These are phyloP conservation scores for Diaporthe destruens DNA, from an alignment of 2,329 filamentous ascomycete species.

Conservation along the genomic window DNA sequence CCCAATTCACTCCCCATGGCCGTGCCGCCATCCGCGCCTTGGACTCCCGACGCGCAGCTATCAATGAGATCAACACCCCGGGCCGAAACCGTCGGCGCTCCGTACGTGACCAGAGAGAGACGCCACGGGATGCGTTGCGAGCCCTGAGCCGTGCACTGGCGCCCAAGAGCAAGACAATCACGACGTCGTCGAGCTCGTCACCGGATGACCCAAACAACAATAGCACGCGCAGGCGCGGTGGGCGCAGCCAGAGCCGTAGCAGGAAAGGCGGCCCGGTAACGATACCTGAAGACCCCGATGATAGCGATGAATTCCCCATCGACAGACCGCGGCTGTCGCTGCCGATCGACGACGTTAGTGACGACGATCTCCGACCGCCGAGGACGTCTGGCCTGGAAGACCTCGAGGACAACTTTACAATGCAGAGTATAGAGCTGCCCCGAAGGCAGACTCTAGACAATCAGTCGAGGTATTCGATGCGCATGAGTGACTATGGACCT, in stretches of 20 bases:
- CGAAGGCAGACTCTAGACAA: constrained; percentile 59
- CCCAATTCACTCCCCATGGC: constrained; percentile 67
- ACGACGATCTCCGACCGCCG: constrained; percentile 66
- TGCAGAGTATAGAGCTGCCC: constrained; percentile 71
- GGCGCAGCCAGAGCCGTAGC: constrained; percentile 45
- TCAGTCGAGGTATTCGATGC: constrained; percentile 58
- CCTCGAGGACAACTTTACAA: constrained; percentile 64
- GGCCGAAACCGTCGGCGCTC: constrained; percentile 70
- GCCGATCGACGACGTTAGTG: constrained; percentile 63
- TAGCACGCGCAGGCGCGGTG: constrained; percentile 42
- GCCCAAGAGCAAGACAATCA: constrained; percentile 58
- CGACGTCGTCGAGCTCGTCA: constrained; percentile 59
- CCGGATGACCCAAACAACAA: constrained; percentile 45
- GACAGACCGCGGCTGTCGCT: constrained; percentile 68
- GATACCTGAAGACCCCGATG: constrained; percentile 56
- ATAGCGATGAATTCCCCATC: constrained; percentile 64
- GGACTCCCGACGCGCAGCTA: constrained; percentile 68
- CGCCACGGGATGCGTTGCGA: constrained; percentile 65
- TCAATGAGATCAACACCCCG: constrained; percentile 71
- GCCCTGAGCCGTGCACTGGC: constrained; percentile 68
- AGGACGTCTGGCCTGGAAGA: constrained; percentile 68
- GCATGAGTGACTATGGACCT: constrained; percentile 64
- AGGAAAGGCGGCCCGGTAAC: constrained; percentile 46
- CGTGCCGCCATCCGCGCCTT: constrained; percentile 70
- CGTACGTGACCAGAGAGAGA: constrained; percentile 67